Conservation (phyloP, 2,329 filamentous ascomycete genomes). For the Fusarium denticulatum region DNA sequence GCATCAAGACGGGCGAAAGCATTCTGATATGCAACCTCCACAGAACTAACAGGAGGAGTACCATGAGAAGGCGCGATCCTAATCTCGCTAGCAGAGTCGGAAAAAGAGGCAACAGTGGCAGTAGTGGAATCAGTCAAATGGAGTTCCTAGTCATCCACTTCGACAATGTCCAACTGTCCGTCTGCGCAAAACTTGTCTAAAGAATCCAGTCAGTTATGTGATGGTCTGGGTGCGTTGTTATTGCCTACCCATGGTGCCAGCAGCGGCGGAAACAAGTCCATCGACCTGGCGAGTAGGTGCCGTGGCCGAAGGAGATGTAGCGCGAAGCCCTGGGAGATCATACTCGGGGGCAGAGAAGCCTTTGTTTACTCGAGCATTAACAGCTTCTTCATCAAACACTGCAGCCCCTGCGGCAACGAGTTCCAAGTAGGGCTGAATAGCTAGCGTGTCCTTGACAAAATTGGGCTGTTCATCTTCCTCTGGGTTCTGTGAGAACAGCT, state of each 20-base stretch:
- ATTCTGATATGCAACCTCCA: not conserved
- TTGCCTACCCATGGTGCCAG: not conserved
- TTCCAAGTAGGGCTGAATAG: not conserved
- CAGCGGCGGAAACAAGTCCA: no score
- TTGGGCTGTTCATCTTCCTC: rapidly evolving
- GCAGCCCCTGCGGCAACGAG: not conserved
- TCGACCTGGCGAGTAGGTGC: not conserved
- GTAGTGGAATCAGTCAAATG: not conserved
- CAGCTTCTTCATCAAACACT: not conserved
- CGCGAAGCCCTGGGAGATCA: not conserved
- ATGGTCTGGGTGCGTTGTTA: no score
- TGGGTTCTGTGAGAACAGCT: no score
- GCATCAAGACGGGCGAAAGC: not conserved
- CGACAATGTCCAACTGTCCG: not conserved
- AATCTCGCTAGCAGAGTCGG: not conserved
- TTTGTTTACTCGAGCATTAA: not conserved
- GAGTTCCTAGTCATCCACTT: not conserved
- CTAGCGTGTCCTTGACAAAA: rapidly evolving
- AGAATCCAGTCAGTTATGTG: not conserved
- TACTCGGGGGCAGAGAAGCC: not conserved
- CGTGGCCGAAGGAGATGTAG: not conserved
- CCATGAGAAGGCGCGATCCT: not conserved
- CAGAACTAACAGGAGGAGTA: not conserved
- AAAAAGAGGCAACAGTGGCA: not conserved
- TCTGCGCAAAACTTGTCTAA: not conserved